Conservation (phyloP, 106 monocot genomes). For the Phalaenopsis aphrodite region DNA sequence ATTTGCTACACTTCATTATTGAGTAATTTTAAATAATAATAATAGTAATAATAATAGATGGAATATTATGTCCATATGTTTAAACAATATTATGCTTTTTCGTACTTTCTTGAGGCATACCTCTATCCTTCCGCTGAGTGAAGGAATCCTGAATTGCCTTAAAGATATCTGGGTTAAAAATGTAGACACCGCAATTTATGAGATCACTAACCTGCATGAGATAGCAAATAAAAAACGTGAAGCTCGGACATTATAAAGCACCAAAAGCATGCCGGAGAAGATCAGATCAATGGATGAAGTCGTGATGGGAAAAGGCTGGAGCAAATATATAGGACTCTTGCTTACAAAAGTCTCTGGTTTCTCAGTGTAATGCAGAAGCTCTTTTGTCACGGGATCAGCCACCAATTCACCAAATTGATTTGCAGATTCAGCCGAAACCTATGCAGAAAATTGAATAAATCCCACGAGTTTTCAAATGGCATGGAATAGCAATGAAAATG, state of each 20-base stretch:
- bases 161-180: conserved; percentile 97
- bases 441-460: not conserved
- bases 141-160: conserved; percentile 68
- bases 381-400: conserved; percentile 68
- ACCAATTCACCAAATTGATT: conserved; percentile 90
- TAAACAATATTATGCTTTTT: not conserved
- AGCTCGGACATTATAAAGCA: not conserved
- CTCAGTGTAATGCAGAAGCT: conserved; percentile 83
- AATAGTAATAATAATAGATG: not conserved
- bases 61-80: not conserved
- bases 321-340: not conserved
- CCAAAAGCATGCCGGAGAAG: not conserved
- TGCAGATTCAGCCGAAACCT: conserved; percentile 69
- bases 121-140: conserved; percentile 63
- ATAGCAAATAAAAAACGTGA: conserved; percentile 9
- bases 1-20: no score
- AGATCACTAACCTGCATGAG: conserved; percentile 78
- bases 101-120: conserved; percentile 19
- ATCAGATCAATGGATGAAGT: not conserved
- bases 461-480: not conserved
- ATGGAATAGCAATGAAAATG: not conserved
- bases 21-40: not conserved
- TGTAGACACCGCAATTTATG: conserved; percentile 94
- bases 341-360: conserved; percentile 97
- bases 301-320: not conserved